These are phyloP conservation scores for Patellifolia procumbens DNA, from an alignment of 179 eudicot genomes.

Conservation along the genomic window DNA sequence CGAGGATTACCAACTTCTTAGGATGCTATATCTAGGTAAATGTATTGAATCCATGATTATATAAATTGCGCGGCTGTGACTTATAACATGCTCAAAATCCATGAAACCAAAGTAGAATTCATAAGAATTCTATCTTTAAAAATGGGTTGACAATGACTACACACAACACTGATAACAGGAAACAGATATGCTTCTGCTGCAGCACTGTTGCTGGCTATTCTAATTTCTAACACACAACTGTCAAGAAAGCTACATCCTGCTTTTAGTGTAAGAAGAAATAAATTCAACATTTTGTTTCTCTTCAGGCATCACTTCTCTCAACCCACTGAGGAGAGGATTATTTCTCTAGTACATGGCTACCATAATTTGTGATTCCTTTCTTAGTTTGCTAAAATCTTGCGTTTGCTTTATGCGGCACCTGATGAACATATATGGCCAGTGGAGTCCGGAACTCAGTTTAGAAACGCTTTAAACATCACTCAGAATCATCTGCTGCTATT, in stretches of 20 bases:
- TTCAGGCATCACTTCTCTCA: too few relatives aligned
- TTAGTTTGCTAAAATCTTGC: too few relatives aligned
- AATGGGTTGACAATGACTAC: background rate
- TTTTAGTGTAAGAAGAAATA: background rate
- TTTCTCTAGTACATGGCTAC: background rate
- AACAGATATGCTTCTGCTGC: background rate
- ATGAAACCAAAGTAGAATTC: background rate
- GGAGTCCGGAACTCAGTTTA: background rate
- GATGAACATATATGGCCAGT: background rate
- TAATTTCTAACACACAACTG: background rate
- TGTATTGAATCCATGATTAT: background rate
- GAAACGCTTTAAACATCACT: background rate
- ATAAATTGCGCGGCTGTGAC: background rate
- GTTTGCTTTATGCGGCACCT: background rate
- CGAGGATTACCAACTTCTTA: background rate
- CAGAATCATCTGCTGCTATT: background rate
- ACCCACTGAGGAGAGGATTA: background rate
- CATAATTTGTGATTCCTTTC: background rate
- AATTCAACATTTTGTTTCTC: too few relatives aligned
- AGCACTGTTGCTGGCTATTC: background rate
- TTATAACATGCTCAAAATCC: background rate
- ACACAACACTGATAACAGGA: background rate
- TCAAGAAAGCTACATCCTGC: background rate
- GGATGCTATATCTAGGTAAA: background rate
- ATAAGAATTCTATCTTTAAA: background rate